Conservation (phyloP, 148 eudicot genomes). For the Hydrangea macrophylla region DNA sequence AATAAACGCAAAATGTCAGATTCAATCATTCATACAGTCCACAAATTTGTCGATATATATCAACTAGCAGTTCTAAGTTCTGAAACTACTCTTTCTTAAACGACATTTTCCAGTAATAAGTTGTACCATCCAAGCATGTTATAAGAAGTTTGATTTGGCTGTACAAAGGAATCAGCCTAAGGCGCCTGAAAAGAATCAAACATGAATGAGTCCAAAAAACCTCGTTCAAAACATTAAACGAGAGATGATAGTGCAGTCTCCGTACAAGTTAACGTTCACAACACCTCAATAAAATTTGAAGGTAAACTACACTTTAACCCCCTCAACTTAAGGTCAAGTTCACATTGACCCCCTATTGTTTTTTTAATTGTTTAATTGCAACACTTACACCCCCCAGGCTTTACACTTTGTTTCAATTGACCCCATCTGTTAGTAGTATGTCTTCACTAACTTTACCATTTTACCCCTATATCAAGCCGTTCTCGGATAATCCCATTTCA, state of each 20-base stretch:
- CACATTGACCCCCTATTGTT: neutral
- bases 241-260: neutral
- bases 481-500: too few species aligned
- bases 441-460: too few species aligned
- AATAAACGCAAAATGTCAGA: neutral
- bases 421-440: too few species aligned
- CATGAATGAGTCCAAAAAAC: neutral
- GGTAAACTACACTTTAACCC: neutral
- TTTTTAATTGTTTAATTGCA: too few species aligned
- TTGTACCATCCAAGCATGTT: constrained; percentile 5
- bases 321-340: neutral
- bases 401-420: too few species aligned
- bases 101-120: neutral
- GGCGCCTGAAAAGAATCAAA: constrained; percentile 14
- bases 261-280: too few species aligned
- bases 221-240: neutral
- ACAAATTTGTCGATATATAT: neutral
- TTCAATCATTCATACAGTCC: neutral
- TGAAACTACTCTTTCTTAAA: neutral
- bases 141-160: neutral
- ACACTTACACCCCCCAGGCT: too few species aligned
- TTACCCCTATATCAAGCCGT: too few species aligned
- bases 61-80: neutral
- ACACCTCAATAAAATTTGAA: too few species aligned
- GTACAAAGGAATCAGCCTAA: constrained; percentile 1